A percentile compares a stretch with the other conserved stretches of the same genome.
Evolutionary conservation across 805 yeast species (phyloP).

Genomic region (Metschnikowia hibisci): DNA sequence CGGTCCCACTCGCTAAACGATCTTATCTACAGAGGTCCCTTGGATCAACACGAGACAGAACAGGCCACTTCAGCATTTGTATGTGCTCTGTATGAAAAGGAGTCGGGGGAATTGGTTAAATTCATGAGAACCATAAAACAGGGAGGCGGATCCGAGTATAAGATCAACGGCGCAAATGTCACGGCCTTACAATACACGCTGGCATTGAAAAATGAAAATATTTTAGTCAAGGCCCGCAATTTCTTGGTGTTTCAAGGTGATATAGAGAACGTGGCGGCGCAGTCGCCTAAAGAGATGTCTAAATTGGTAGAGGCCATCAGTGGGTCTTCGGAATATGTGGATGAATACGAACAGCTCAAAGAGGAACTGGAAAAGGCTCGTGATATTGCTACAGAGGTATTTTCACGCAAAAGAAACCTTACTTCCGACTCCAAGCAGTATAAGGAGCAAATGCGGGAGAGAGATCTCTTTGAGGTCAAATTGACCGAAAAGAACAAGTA

Average conservation of each 20-base stretch:
- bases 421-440: slow-evolving; percentile 75
- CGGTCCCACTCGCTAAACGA: slow-evolving; percentile 73
- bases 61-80: slow-evolving; percentile 62
- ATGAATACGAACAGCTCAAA: slow-evolving; percentile 62
- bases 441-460: slow-evolving; percentile 69
- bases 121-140: slow-evolving; percentile 60
- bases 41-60: slow-evolving; percentile 20
- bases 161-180: slow-evolving; percentile 56
- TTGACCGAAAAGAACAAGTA: slow-evolving; percentile 45
- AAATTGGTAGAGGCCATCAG: slow-evolving; percentile 75
- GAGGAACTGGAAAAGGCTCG: slow-evolving; percentile 65
- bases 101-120: slow-evolving; percentile 53
- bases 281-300: slow-evolving; percentile 72
- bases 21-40: slow-evolving; percentile 72
- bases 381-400: slow-evolving; percentile 57
- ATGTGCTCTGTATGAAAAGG: slow-evolving; percentile 67
- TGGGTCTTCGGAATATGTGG: slow-evolving; percentile 66
- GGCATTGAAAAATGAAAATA: slow-evolving; percentile 70
- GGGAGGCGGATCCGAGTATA: slow-evolving; percentile 63
- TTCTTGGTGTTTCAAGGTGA: slow-evolving; percentile 96
- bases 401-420: slow-evolving; percentile 64
- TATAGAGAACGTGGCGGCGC: slow-evolving; percentile 88
- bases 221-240: slow-evolving; percentile 83
- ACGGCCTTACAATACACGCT: slow-evolving; percentile 62
- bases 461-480: slow-evolving; percentile 59